These are phyloP conservation scores for Ascochyta rabiei DNA, from an alignment of 2,329 filamentous ascomycete species.

Conservation along the genomic window DNA sequence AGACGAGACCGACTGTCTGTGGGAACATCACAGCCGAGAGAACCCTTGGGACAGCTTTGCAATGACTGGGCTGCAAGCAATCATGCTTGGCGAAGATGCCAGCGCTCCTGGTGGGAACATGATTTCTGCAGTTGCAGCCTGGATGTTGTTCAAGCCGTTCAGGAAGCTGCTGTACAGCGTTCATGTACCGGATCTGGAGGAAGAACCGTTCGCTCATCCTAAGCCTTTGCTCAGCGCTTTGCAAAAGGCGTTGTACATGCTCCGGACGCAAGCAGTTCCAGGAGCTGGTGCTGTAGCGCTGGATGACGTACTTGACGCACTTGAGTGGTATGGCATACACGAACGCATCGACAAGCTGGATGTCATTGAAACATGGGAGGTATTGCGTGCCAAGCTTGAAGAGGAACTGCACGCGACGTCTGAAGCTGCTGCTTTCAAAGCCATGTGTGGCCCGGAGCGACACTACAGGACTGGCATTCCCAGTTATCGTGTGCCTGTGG, in stretches of 20 bases:
- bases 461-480: constrained; percentile 42
- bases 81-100: constrained; percentile 41
- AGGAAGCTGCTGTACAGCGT: constrained; percentile 60
- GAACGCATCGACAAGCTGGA: constrained; percentile 52
- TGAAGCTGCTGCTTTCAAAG: constrained; percentile 48
- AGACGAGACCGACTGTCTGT: constrained; percentile 65
- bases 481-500: constrained; percentile 45
- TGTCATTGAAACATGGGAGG: constrained; percentile 62
- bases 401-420: constrained; percentile 57
- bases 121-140: constrained; percentile 63
- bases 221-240: constrained; percentile 59
- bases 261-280: constrained; percentile 53
- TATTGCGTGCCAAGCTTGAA: constrained; percentile 58
- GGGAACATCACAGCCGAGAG: constrained; percentile 63
- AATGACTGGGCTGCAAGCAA: constrained; percentile 63
- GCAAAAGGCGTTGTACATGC: constrained; percentile 58
- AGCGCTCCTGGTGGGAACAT: constrained; percentile 48
- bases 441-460: constrained; percentile 54
- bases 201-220: constrained; percentile 54
- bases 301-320: constrained; percentile 43
- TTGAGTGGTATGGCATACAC: constrained; percentile 51
- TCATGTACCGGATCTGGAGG: constrained; percentile 54
- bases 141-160: constrained; percentile 65
- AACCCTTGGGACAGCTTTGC: constrained; percentile 64
- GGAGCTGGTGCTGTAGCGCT: constrained; percentile 42